Evolutionary conservation across 225 moss, liverwort and hornwort species (phyloP).

Genomic region (Asterella californica): DNA sequence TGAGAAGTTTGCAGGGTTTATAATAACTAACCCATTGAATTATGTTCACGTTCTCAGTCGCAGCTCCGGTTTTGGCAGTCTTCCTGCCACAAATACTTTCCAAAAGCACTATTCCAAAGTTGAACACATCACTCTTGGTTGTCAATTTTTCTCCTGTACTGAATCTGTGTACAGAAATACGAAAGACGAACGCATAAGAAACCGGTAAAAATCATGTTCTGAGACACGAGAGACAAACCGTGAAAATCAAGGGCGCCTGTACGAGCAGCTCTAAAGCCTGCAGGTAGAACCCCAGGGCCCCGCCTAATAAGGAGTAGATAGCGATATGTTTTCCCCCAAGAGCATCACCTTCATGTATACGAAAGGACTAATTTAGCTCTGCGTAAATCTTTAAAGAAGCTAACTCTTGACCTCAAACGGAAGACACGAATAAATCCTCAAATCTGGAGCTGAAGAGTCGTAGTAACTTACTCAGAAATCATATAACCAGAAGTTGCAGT

Average conservation of each 20-base stretch:
- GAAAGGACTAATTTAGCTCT: too few relatives aligned
- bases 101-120: constrained; percentile 50
- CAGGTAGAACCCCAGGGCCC: background rate
- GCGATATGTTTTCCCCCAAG: too few relatives aligned
- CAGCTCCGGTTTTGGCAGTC: constrained; percentile 12
- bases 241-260: background rate
- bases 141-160: constrained; percentile 20
- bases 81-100: constrained; percentile 44
- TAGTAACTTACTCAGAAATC: constrained; percentile 35
- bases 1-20: background rate
- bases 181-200: background rate
- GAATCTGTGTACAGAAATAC: constrained; percentile 15
- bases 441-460: background rate
- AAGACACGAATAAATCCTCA: background rate
- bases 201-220: background rate
- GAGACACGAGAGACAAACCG: background rate
- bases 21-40: constrained; percentile 23
- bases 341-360: background rate
- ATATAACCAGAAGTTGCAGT: constrained; percentile 32
- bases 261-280: background rate
- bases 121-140: constrained; percentile 48
- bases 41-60: constrained; percentile 18
- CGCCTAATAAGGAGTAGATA: too few relatives aligned
- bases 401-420: background rate
- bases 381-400: too few relatives aligned